Percentiles rank a stretch among this genome's conserved stretches.
phyloP scores from a whole-genome alignment of 2,329 filamentous ascomycete species.

The Hypoxylon sp. region DNA sequence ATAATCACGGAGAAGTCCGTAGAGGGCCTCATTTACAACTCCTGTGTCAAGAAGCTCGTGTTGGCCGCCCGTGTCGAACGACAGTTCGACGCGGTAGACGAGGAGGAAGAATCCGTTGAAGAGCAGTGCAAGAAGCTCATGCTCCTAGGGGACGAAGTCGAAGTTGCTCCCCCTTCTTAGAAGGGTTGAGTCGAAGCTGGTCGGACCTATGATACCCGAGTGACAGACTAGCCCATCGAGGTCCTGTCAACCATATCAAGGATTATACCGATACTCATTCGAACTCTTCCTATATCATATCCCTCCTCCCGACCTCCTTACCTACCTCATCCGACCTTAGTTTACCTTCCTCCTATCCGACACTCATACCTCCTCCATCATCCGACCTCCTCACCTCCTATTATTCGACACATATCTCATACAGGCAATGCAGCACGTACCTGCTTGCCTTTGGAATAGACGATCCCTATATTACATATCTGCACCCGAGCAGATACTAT shows the following conservation, averaged over 20 bases:
- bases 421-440: too few relatives aligned
- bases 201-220: constrained; percentile 2
- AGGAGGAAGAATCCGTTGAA: constrained; percentile 56
- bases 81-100: constrained; percentile 74
- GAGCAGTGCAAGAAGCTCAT: constrained; percentile 54
- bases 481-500: too few relatives aligned
- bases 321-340: background rate
- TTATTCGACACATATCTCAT: too few relatives aligned
- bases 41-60: constrained; percentile 93
- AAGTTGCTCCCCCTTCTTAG: constrained; percentile 13
- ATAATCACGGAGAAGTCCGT: constrained; percentile 87
- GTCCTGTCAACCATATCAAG: constrained; percentile 1
- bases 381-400: too few relatives aligned
- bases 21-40: constrained; percentile 91
- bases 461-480: too few relatives aligned
- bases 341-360: background rate
- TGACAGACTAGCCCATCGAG: constrained; percentile 20
- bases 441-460: too few relatives aligned
- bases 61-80: constrained; percentile 74
- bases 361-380: background rate
- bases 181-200: constrained; percentile 5
- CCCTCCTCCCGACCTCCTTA: background rate
- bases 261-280: constrained; percentile 6
- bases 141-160: constrained; percentile 48
- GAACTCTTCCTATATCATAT: background rate